Evolutionary conservation across 257 asterid species (phyloP).

Genomic region (Rubia yunnanensis): DNA sequence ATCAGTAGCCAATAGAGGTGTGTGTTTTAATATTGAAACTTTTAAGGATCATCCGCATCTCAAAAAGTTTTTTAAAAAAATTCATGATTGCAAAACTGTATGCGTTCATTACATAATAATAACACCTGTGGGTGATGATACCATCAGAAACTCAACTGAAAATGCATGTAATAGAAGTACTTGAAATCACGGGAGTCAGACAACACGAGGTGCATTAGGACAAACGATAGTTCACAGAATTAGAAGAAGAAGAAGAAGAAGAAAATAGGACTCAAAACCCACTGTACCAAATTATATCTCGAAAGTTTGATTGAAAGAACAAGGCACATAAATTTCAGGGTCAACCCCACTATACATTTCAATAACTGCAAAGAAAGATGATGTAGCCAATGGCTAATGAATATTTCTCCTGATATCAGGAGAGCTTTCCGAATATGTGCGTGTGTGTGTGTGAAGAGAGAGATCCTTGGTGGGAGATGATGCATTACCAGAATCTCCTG

Average conservation of each 20-base stretch:
- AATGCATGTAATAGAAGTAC: background rate
- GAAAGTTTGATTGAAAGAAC: background rate
- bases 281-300: no score
- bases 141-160: background rate
- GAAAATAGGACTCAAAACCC: background rate
- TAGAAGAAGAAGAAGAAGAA: no score
- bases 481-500: constrained; percentile 3
- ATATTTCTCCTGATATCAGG: background rate
- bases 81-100: background rate
- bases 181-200: background rate
- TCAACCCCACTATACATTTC: background rate
- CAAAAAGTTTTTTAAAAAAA: background rate
- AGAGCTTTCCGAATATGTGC: background rate
- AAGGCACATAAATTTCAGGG: background rate
- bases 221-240: background rate
- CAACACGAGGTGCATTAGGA: background rate
- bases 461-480: constrained; percentile 13
- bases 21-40: background rate
- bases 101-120: no score
- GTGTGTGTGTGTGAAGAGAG: background rate
- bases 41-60: background rate
- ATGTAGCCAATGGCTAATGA: background rate
- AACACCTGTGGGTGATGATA: background rate
- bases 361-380: background rate
- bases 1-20: background rate